A percentile compares a stretch with the other conserved stretches of the same genome.
These are phyloP conservation scores for Sphaerobolus stellatus DNA, from an alignment of 1,284 basidiomycete genomes.

Conservation along the genomic window DNA sequence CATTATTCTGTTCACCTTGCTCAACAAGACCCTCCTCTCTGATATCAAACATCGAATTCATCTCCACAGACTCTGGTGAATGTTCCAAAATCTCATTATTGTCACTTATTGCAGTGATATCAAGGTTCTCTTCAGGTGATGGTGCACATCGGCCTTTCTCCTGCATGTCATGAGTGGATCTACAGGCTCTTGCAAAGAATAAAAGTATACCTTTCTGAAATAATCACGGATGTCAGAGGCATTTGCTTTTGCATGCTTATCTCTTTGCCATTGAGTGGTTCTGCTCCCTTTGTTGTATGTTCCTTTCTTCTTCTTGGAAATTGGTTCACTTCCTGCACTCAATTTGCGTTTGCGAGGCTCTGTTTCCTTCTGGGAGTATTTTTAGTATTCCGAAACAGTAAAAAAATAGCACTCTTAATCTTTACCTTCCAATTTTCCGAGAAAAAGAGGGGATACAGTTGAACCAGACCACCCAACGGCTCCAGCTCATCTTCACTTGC, in stretches of 20 bases:
- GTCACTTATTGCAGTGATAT: no score
- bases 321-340: neutral
- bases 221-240: neutral
- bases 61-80: neutral
- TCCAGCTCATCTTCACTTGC: no score
- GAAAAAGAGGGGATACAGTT: no score
- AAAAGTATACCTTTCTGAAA: neutral
- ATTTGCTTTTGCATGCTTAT: neutral
- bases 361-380: neutral
- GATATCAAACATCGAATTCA: neutral
- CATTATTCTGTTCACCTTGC: neutral
- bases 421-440: neutral
- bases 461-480: no score
- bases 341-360: neutral
- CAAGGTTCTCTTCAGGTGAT: no score
- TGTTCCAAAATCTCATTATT: neutral
- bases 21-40: neutral
- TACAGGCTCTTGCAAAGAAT: neutral
- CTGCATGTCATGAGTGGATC: neutral
- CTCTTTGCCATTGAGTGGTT: neutral
- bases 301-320: neutral
- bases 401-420: neutral
- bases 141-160: neutral
- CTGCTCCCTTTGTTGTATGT: neutral
- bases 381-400: neutral